Conservation (phyloP, 352 stramenopile species). For the Globisporangium recalcitrans region DNA sequence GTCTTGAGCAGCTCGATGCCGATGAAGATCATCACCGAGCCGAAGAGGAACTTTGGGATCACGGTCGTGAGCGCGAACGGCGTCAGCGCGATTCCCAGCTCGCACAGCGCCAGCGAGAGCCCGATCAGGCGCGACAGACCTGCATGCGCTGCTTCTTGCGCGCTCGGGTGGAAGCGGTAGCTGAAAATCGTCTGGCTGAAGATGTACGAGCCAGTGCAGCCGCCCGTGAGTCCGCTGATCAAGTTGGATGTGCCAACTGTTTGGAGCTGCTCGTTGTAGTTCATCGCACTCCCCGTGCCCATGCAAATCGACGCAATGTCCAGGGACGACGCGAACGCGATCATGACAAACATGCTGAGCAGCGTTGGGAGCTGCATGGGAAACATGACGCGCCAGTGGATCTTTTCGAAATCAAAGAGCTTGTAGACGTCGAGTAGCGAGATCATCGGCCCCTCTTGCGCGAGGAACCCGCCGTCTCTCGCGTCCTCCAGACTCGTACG, state of each 20-base stretch:
- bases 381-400: conserved; percentile 78
- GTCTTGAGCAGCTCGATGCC: conserved; percentile 91
- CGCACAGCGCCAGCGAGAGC: conserved; percentile 44
- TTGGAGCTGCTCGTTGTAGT: conserved; percentile 93
- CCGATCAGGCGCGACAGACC: conserved; percentile 63
- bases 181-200: conserved; percentile 93
- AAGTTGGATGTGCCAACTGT: conserved; percentile 93
- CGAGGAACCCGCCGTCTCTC: conserved; percentile 83
- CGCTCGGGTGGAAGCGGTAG: conserved; percentile 49
- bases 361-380: conserved; percentile 58
- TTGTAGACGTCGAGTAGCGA: conserved; percentile 41
- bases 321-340: conserved; percentile 91
- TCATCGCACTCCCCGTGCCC: conserved; percentile 87
- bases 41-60: conserved; percentile 96
- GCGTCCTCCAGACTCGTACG: conserved; percentile 83
- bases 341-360: conserved; percentile 93
- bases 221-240: conserved; percentile 78
- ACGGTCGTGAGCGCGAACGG: conserved; percentile 89
- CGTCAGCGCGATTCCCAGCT: conserved; percentile 58
- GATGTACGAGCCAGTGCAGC: conserved; percentile 89
- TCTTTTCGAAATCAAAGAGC: conserved; percentile 64
- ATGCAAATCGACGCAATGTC: conserved; percentile 95
- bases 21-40: conserved; percentile 95
- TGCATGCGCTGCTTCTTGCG: conserved; percentile 29
- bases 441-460: conserved; percentile 25